Percentiles rank a stretch among this genome's conserved stretches.
Evolutionary conservation across 306 rosid species (phyloP).

Genomic region (Ceratonia siliqua): DNA sequence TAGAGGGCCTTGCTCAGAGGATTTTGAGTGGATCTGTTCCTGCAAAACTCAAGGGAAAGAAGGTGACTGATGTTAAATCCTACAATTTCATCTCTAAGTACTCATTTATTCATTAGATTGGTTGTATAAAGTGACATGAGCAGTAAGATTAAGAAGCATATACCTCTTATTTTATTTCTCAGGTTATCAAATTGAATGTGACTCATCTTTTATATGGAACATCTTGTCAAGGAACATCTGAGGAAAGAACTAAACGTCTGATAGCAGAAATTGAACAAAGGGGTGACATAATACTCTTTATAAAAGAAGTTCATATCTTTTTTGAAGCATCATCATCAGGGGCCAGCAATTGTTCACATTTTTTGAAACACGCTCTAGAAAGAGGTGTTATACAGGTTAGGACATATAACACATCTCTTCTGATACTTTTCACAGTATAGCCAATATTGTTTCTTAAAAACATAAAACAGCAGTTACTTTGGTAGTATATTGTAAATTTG

Average conservation of each 20-base stretch:
- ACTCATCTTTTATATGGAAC: slow-evolving; percentile 60
- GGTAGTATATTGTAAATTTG: background rate
- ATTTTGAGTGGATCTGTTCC: slow-evolving; percentile 65
- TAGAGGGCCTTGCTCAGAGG: slow-evolving; percentile 72
- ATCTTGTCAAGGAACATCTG: slow-evolving; percentile 61
- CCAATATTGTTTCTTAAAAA: background rate
- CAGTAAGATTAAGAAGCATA: background rate
- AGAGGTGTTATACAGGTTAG: slow-evolving; percentile 4
- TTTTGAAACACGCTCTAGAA: slow-evolving; percentile 11
- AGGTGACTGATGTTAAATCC: slow-evolving; percentile 39
- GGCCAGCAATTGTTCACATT: background rate
- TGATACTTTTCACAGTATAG: background rate
- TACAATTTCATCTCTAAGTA: background rate
- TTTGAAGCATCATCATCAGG: background rate
- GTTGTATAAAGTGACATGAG: background rate
- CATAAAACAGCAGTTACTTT: background rate
- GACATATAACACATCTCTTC: background rate
- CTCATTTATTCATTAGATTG: background rate
- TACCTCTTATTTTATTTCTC: background rate
- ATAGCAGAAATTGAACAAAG: slow-evolving; percentile 70
- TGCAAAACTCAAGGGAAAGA: slow-evolving; percentile 65
- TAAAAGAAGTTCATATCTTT: slow-evolving; percentile 46
- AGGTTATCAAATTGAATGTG: slow-evolving; percentile 69
- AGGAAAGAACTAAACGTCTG: slow-evolving; percentile 57
- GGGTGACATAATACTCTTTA: slow-evolving; percentile 64